Evolutionary conservation across 2,329 filamentous ascomycete genomes (phyloP).

Genomic region (Tolypocladium tundrense): DNA sequence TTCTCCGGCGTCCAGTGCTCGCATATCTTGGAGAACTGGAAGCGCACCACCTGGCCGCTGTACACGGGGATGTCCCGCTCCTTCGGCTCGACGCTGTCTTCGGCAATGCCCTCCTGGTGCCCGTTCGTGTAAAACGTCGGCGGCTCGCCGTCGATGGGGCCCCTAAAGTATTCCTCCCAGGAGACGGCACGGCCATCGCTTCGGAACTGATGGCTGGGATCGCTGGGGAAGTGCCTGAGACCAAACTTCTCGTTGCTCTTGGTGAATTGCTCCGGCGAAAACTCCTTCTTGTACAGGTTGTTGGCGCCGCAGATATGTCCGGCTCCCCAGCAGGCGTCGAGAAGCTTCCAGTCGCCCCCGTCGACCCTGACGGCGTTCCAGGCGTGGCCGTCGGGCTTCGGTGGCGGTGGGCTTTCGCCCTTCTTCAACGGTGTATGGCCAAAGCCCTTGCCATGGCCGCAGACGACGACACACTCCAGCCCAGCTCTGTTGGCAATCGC

Average conservation of each 20-base stretch:
- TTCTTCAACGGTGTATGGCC: constrained; percentile 55
- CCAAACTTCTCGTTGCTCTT: constrained; percentile 71
- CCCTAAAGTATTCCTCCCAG: constrained; percentile 77
- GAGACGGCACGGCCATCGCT: constrained; percentile 54
- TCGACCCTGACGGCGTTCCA: constrained; percentile 93
- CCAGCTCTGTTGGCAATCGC: constrained; percentile 71
- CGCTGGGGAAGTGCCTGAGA: constrained; percentile 63
- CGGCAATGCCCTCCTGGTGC: constrained; percentile 39
- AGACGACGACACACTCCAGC: constrained; percentile 63
- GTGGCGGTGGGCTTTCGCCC: constrained; percentile 56
- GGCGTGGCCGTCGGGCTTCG: constrained; percentile 58
- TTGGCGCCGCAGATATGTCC: constrained; percentile 49
- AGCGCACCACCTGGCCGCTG: constrained; percentile 51
- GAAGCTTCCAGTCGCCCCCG: constrained; percentile 76
- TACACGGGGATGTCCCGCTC: constrained; percentile 46
- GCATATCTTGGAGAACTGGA: constrained; percentile 72
- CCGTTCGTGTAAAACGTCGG: constrained; percentile 35
- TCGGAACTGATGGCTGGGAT: constrained; percentile 62
- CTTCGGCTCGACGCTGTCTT: constrained; percentile 48
- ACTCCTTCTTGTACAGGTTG: constrained; percentile 54
- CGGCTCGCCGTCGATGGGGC: constrained; percentile 40
- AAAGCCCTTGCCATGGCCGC: constrained; percentile 79
- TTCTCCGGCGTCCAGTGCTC: constrained; percentile 71
- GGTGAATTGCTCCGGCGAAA: constrained; percentile 53
- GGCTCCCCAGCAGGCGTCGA: constrained; percentile 91